Evolutionary conservation across 2,329 filamentous ascomycete genomes (phyloP), one percentile per base, ranked within the genome.

Genomic region (Escovopsis sp.): DNA sequence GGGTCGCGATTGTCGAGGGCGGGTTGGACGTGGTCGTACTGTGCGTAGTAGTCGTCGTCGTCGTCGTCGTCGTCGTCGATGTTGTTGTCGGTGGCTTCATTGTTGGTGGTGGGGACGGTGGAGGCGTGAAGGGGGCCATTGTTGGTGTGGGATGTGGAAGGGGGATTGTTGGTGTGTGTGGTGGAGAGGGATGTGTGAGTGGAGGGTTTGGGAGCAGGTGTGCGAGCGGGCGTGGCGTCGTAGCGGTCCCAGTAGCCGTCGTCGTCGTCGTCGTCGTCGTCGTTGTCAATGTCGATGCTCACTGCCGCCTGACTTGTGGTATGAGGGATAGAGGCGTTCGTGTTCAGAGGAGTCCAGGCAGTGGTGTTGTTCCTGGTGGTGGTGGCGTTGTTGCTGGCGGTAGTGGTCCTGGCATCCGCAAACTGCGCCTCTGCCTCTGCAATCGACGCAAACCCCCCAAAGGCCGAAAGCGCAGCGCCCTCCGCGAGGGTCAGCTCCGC

Each of bases 211-310:
- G 21, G 21, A 8, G 68, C 73, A 1, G 77, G 76, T 9, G 76
- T 81, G 31, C 67, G 64, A 2, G 68, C 66, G 2, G 80, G 78
- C 4, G 78, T 83, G 18, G 71, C 70, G 51, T 84, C 80, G 53
- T 88, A 87, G 41, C 74, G 70, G 23, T 73, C 78, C 82, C 82
- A 88, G 54, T 88, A 88, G 45, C 76, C 77, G 43, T 83, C 79
- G 41, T 85, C 78, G 23, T 81, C 78, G 16, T 80, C 77, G 0
- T 76, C 71, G 1, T 66, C 59, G 1, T 50, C 48, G 7, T 27
- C 27, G 35, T 34, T 26, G 34, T n/a, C n/a, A n/a, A n/a, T n/a
- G n/a, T n/a, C n/a, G n/a, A n/a, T n/a, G n/a, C n/a, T n/a, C n/a
- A n/a, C n/a, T n/a, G n/a, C n/a, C n/a, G n/a, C n/a, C n/a, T n/a